Percentiles rank a stretch among this genome's conserved stretches.
These are phyloP conservation scores for Anthostomella pinea DNA, from an alignment of 2,329 filamentous ascomycete species.

Conservation along the genomic window DNA sequence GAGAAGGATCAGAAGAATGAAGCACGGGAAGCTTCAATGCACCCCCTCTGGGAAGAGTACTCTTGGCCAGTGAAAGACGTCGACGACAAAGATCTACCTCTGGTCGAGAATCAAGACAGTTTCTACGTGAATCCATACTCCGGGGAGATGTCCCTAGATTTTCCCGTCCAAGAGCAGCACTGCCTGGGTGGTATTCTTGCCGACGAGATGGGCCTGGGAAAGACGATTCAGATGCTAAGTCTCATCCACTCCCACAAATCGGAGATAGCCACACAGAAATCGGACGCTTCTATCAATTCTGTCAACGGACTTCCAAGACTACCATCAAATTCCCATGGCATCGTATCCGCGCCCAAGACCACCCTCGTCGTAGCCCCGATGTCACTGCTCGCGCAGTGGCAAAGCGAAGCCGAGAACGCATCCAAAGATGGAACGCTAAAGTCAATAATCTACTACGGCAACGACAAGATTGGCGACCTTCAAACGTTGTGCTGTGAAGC, in stretches of 20 bases:
- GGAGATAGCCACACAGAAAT: slow-evolving; percentile 43
- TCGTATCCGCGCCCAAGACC: slow-evolving; percentile 76
- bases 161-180: slow-evolving; percentile 90
- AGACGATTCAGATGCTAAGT: slow-evolving; percentile 98
- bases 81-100: slow-evolving; percentile 72
- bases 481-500: slow-evolving; percentile 72
- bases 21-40: slow-evolving; percentile 76
- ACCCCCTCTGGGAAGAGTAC: slow-evolving; percentile 97
- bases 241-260: slow-evolving; percentile 81
- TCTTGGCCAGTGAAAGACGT: slow-evolving; percentile 83
- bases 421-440: slow-evolving; percentile 81
- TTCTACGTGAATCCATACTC: slow-evolving; percentile 99
- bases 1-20: slow-evolving; percentile 75
- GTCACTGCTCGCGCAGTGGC: slow-evolving; percentile 95
- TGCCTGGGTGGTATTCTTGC: slow-evolving; percentile 91
- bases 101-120: slow-evolving; percentile 60
- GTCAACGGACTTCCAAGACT: slow-evolving; percentile 63
- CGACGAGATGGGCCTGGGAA: slow-evolving; percentile 96
- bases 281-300: slow-evolving; percentile 35
- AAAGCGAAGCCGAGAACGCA: slow-evolving; percentile 89
- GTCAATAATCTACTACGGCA: slow-evolving; percentile 87
- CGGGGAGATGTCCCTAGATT: slow-evolving; percentile 86
- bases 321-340: slow-evolving; percentile 51
- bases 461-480: slow-evolving; percentile 76
- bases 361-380: slow-evolving; percentile 96